Conservation (phyloP, 2,329 filamentous ascomycete species). For the Aspergillus felis region DNA sequence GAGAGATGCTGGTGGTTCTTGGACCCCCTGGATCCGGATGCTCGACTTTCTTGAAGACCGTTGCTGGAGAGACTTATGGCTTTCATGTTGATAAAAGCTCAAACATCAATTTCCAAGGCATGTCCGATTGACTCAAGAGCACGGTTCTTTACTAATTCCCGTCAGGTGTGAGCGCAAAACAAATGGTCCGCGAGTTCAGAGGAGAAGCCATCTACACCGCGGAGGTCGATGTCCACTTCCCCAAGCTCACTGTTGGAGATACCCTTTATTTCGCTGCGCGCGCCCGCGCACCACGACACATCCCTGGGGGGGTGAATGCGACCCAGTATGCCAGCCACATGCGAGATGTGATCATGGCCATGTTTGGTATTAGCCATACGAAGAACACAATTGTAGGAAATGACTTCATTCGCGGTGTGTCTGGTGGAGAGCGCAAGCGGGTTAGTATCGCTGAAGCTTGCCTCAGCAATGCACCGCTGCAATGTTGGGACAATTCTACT, state of each 20-base stretch:
- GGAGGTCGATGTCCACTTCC: neutral
- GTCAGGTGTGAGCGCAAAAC: constrained; percentile 42
- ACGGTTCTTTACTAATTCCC: neutral
- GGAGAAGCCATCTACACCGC: constrained; percentile 70
- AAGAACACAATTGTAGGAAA: constrained; percentile 37
- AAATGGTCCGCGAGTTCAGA: constrained; percentile 44
- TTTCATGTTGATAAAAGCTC: neutral
- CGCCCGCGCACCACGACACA: constrained; percentile 44
- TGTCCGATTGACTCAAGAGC: neutral
- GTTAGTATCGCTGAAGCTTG: constrained; percentile 51
- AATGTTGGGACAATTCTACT: constrained; percentile 39
- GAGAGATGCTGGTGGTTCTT: constrained; percentile 40
- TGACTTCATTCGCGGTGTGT: constrained; percentile 54
- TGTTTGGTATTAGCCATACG: constrained; percentile 38
- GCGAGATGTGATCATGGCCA: constrained; percentile 38
- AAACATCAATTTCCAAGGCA: neutral
- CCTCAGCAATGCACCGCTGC: constrained; percentile 39
- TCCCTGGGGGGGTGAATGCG: constrained; percentile 2
- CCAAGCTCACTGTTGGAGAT: constrained; percentile 65
- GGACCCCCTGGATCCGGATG: constrained; percentile 50
- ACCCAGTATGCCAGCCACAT: constrained; percentile 36
- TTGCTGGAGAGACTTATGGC: constrained; percentile 61
- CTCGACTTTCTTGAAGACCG: constrained; percentile 77
- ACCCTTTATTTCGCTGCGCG: constrained; percentile 69
- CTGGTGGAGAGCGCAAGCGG: constrained; percentile 54